These are phyloP conservation scores for Peronospora belbahrii DNA, from an alignment of 352 stramenopile species.

Conservation along the genomic window DNA sequence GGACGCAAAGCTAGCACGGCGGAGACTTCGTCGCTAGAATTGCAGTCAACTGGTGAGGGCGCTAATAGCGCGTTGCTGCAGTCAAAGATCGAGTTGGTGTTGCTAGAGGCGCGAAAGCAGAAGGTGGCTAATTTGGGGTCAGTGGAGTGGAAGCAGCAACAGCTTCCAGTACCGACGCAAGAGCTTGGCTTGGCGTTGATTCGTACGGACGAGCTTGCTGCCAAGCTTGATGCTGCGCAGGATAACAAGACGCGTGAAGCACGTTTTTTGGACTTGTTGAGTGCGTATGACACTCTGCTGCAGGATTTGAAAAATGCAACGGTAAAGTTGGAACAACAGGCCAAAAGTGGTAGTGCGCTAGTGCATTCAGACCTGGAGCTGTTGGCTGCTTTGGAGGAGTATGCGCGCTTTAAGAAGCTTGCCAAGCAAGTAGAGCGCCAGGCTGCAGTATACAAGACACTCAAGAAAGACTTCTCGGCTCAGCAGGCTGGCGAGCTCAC, in stretches of 20 bases:
- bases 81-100: slow-evolving; percentile 78
- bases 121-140: slow-evolving; percentile 78
- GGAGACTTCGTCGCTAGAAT: slow-evolving; percentile 37
- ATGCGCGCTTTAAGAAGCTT: slow-evolving; percentile 63
- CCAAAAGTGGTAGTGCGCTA: slow-evolving; percentile 63
- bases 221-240: slow-evolving; percentile 45
- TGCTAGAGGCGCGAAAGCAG: slow-evolving; percentile 77
- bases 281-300: slow-evolving; percentile 61
- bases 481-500: slow-evolving; percentile 55
- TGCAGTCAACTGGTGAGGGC: slow-evolving; percentile 51
- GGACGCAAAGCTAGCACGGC: slow-evolving; percentile 34
- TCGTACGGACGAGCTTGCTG: slow-evolving; percentile 61
- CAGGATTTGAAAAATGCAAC: slow-evolving; percentile 61
- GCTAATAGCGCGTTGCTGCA: slow-evolving; percentile 69
- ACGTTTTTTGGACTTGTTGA: slow-evolving; percentile 64
- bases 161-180: slow-evolving; percentile 61
- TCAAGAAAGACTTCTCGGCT: slow-evolving; percentile 40
- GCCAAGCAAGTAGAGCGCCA: slow-evolving; percentile 64
- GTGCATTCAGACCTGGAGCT: slow-evolving; percentile 70
- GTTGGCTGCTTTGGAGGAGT: slow-evolving; percentile 62
- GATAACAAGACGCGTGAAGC: slow-evolving; percentile 65
- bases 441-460: slow-evolving; percentile 53
- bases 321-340: slow-evolving; percentile 59
- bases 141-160: slow-evolving; percentile 75
- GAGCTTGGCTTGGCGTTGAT: slow-evolving; percentile 63